Conservation (phyloP, 2,329 filamentous ascomycete genomes). For the Apiospora aurea region DNA sequence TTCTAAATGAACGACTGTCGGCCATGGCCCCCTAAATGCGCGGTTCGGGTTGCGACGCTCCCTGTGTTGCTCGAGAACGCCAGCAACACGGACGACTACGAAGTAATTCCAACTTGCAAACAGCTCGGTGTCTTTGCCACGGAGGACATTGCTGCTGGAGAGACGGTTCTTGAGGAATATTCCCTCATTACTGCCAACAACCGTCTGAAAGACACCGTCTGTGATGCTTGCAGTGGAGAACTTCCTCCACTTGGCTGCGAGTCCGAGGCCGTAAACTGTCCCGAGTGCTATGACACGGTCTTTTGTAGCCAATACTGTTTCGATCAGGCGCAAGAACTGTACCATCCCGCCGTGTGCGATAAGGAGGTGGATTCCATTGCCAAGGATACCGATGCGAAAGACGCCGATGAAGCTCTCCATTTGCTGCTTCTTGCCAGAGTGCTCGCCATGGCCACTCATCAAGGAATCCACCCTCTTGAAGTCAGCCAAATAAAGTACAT, state of each 20-base stretch:
- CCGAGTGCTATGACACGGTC: conserved; percentile 69
- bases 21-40: conserved; percentile 79
- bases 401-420: conserved; percentile 68
- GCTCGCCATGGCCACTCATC: conserved; percentile 68
- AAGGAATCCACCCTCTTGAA: conserved; percentile 68
- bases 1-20: conserved; percentile 75
- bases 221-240: conserved; percentile 84
- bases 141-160: conserved; percentile 77
- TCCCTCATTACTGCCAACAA: conserved; percentile 91
- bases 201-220: conserved; percentile 83
- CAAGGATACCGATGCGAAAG: conserved; percentile 66
- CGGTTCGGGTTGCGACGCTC: conserved; percentile 77
- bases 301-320: conserved; percentile 70
- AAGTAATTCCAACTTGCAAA: conserved; percentile 65
- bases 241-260: conserved; percentile 66
- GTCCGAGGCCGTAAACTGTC: conserved; percentile 59
- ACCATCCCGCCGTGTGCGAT: conserved; percentile 71
- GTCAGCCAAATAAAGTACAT: conserved; percentile 71
- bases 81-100: conserved; percentile 55
- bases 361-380: conserved; percentile 71
- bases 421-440: conserved; percentile 68
- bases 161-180: conserved; percentile 80
- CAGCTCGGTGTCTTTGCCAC: conserved; percentile 93
- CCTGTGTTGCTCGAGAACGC: conserved; percentile 71
- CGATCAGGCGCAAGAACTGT: conserved; percentile 62